A percentile compares a stretch with the other conserved stretches of the same genome.
These are phyloP conservation scores for Corymbia calophylla DNA, from an alignment of 441 rosid species.

Conservation along the genomic window DNA sequence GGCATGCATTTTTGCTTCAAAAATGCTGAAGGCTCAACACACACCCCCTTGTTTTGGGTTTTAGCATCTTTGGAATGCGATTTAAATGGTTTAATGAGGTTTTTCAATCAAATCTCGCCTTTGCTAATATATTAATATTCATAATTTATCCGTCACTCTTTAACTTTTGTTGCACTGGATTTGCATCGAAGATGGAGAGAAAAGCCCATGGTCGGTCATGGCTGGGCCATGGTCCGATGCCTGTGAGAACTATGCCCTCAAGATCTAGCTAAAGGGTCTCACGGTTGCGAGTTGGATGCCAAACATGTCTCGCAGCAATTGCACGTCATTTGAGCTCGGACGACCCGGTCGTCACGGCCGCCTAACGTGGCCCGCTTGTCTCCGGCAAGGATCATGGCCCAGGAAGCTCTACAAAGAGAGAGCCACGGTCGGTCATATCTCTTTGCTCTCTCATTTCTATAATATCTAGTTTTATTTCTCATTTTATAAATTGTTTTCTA, in stretches of 20 bases:
- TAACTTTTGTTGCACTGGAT: no score
- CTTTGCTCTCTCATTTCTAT: not conserved
- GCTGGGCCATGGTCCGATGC: not conserved
- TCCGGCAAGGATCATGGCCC: not conserved
- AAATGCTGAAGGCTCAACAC: not conserved
- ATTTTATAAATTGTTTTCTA: not conserved
- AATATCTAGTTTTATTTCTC: not conserved
- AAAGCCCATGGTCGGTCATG: not conserved
- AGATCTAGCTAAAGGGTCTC: not conserved
- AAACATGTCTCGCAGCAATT: not conserved
- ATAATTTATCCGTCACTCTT: not conserved
- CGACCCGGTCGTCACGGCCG: rapidly evolving
- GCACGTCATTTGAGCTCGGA: not conserved
- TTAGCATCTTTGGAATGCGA: rapidly evolving
- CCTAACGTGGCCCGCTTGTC: rapidly evolving
- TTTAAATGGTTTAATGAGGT: not conserved
- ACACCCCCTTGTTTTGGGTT: not conserved
- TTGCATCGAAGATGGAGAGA: not conserved
- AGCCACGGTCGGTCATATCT: not conserved
- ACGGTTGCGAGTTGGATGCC: not conserved
- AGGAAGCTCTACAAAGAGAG: not conserved
- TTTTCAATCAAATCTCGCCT: not conserved
- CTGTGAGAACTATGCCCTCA: rapidly evolving
- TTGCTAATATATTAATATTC: not conserved
- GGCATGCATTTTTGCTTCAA: not conserved